Evolutionary conservation across 352 stramenopile species (phyloP).

Genomic region (Pythium dissotocum): DNA sequence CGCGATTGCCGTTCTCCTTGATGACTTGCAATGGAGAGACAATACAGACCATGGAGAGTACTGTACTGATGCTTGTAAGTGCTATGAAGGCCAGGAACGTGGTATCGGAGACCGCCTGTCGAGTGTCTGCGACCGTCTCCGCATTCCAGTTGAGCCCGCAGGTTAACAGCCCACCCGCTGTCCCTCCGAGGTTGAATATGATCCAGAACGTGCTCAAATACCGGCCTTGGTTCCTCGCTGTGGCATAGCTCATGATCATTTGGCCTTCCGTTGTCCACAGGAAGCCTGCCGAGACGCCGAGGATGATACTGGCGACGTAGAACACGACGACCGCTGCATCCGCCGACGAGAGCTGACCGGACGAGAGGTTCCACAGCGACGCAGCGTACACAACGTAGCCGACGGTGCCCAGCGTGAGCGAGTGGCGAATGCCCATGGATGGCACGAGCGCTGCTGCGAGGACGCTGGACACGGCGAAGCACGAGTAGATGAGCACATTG

Average conservation of each 20-base stretch:
- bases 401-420: constrained; percentile 52
- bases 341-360: not conserved
- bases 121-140: constrained; percentile 6
- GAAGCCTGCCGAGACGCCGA: constrained; percentile 62
- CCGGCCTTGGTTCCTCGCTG: constrained; percentile 37
- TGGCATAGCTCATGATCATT: constrained; percentile 66
- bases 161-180: constrained; percentile 58
- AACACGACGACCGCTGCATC: constrained; percentile 13
- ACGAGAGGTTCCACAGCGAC: constrained; percentile 47
- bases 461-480: constrained; percentile 61
- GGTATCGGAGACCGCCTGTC: constrained; percentile 25
- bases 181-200: constrained; percentile 78
- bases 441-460: constrained; percentile 46
- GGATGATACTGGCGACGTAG: constrained; percentile 36
- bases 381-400: constrained; percentile 61
- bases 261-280: constrained; percentile 80
- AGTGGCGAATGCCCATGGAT: constrained; percentile 38
- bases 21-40: constrained; percentile 32
- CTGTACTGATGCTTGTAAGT: constrained; percentile 48
- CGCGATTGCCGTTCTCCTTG: constrained; percentile 26
- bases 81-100: constrained; percentile 66
- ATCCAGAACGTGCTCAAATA: constrained; percentile 78
- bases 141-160: constrained; percentile 50
- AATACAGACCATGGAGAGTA: constrained; percentile 46
- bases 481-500: constrained; percentile 55